These are phyloP conservation scores for Puccinia horiana DNA, from an alignment of 1,284 basidiomycete genomes.

Conservation along the genomic window DNA sequence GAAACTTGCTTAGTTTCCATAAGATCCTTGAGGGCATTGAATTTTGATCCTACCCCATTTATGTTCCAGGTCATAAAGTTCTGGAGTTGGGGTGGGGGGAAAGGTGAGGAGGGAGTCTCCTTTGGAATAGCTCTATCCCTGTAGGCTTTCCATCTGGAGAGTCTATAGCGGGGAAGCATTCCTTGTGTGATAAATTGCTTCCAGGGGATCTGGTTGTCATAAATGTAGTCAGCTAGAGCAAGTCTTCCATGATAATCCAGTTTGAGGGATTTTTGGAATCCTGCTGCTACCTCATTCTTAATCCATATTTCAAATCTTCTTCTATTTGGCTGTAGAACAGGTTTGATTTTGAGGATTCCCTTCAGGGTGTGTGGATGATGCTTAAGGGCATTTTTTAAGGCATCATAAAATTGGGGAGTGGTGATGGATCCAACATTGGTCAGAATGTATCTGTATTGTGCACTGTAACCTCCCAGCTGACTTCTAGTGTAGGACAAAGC, in stretches of 20 bases:
- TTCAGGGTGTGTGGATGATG: neutral
- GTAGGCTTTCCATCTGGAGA: neutral
- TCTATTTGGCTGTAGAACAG: constrained; percentile 2
- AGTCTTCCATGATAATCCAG: neutral
- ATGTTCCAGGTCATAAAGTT: neutral
- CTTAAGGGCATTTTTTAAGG: neutral
- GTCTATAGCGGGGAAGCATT: neutral
- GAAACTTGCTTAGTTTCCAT: neutral
- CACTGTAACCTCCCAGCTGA: too few relatives aligned
- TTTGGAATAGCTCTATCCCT: neutral
- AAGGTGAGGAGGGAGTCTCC: neutral
- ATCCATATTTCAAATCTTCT: constrained; percentile 17
- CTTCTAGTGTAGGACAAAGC: too few relatives aligned
- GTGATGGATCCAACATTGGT: constrained; percentile 3
- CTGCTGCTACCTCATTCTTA: neutral
- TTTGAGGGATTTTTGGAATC: neutral
- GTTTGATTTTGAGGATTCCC: neutral
- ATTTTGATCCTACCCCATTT: neutral
- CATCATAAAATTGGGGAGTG: neutral
- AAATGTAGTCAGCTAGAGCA: neutral
- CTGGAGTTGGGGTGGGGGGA: neutral
- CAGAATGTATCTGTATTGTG: too few relatives aligned
- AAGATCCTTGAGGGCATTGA: neutral
- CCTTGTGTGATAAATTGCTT: neutral
- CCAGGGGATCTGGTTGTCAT: neutral